Evolutionary conservation across 2,329 filamentous ascomycete genomes (phyloP).

Genomic region (Phyllosticta ampelicida): DNA sequence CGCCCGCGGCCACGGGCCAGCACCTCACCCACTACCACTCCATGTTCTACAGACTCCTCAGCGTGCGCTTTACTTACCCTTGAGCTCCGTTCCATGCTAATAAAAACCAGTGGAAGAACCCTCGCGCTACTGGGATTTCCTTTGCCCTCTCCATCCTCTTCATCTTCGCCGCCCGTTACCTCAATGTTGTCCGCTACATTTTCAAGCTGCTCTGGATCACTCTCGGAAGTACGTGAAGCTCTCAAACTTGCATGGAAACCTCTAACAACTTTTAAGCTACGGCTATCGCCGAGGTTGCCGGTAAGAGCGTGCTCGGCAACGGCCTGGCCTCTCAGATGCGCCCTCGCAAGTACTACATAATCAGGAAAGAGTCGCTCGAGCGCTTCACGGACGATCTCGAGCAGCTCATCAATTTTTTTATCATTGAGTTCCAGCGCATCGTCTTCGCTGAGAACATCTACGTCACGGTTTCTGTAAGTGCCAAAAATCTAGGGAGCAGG

Average conservation of each 20-base stretch:
- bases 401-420: slow-evolving; percentile 57
- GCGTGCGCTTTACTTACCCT: slow-evolving; percentile 32
- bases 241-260: slow-evolving; percentile 12
- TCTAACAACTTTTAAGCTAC: slow-evolving; percentile 34
- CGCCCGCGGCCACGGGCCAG: slow-evolving; percentile 49
- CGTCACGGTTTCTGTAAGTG: slow-evolving; percentile 47
- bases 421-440: slow-evolving; percentile 57
- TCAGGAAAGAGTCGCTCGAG: slow-evolving; percentile 53
- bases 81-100: slow-evolving; percentile 10
- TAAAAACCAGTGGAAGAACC: slow-evolving; percentile 49
- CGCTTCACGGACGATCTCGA: slow-evolving; percentile 50
- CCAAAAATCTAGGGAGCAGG: neutral
- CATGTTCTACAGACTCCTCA: slow-evolving; percentile 54
- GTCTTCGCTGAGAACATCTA: slow-evolving; percentile 55
- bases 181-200: slow-evolving; percentile 50
- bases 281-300: slow-evolving; percentile 46
- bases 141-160: slow-evolving; percentile 45
- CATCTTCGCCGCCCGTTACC: slow-evolving; percentile 53
- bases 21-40: slow-evolving; percentile 57
- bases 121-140: slow-evolving; percentile 51
- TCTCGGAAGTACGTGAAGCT: slow-evolving; percentile 41
- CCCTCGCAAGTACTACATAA: slow-evolving; percentile 54
- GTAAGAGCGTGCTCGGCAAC: slow-evolving; percentile 45
- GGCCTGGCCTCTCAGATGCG: slow-evolving; percentile 51
- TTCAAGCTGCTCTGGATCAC: slow-evolving; percentile 50